Base-by-base conservation (phyloP, 306 rosid species). In the Parietaria judaica region DNA sequence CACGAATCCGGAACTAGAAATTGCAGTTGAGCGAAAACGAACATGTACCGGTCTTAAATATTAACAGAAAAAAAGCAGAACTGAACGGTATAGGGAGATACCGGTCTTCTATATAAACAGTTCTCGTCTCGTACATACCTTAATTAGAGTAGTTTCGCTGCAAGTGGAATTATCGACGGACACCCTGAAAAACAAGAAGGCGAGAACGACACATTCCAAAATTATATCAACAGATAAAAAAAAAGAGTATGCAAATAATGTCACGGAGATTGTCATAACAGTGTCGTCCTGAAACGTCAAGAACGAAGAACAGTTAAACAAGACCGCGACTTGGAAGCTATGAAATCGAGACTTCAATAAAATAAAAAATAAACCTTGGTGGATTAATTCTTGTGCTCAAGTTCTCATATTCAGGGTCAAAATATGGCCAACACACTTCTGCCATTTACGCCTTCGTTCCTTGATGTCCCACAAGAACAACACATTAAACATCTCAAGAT, bases 341-440 rank as follows among this genome's bases (percentile, higher is more conserved):
- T 5, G 2, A 41, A 41, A 5, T 41, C 9, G 36, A 8, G 16
- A 47, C 51, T 70, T 37, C 56, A 2, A 37, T 58, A 55, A 36
- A 39, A 54, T 14, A 63, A 50, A 63, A 3, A 45, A 49, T 36
- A 60, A 58, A 88, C 94, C 95, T 86, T 63, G 96, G 96, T 36
- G 96, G 94, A 60, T 88, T 88, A 75, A 88, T 83, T 75, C 86
- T 78, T 64, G 72, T 77, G 88, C 76, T 88, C 65, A 88, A 76
- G 83, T 81, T 85, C 76, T 88, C 94, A 53, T 85, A 88, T 64
- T 85, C 96, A 3, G 94, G 96, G 81, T 88, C 94, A 77, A 88
- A 85, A 73, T 88, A 88, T 58, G 94, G 94, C 88, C 80, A 81
- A 61, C 90, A 83, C 73, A 85, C 90, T 68, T 58, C 76, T 56